Evolutionary conservation across 2,329 filamentous ascomycete species (phyloP), one percentile per base, ranked within the genome.

Genomic region (Alternaria panax): DNA sequence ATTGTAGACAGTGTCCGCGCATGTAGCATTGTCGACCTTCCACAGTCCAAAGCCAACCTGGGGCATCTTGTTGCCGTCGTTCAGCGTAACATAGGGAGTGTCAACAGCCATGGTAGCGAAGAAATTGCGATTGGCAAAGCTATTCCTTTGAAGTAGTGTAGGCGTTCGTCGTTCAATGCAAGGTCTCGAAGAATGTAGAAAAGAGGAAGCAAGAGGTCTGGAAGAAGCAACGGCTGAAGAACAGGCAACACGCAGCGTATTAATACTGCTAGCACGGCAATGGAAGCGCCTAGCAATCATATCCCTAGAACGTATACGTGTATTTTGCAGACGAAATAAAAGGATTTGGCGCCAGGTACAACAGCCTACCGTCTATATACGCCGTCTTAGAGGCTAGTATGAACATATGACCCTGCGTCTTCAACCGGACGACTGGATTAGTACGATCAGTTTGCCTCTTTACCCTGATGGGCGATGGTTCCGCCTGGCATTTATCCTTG

Each of bases 1-100:
- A 57, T 74, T 71, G 61, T 76, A 76, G 5, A 76, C 71, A 50
- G 65, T 66, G 41, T 76, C 74, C 8, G 74, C 72, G 57, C 70
- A 74, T 8, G 63, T 72, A 16, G 45, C 61, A 57, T 76, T 76
- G 62, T 72, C 69, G 25, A 76, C 69, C 56, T 76, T 76, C 74
- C 74, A 76, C 56, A 75, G 62, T 18, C 74, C 74, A 50, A 75
- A 73, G 25, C 74, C 74, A 40, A 76, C 74, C 59, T 75, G 73
- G 34, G 74, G 74, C 69, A 76, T 75, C 66, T 75, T 74, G 64
- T 72, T 73, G 64, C 74, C 74, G 69, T 78, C 72, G 53, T 75
- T 76, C 36, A 78, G 66, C 42, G 66, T 66, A 52, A 78, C 61
- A 51, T 65, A 67, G 5, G 75, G 75, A 18, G 66, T 66, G 45